Evolutionary conservation across 2,329 filamentous ascomycete species (phyloP), one percentile per base, ranked within the genome.

Genomic region (Sarocladium strictum): DNA sequence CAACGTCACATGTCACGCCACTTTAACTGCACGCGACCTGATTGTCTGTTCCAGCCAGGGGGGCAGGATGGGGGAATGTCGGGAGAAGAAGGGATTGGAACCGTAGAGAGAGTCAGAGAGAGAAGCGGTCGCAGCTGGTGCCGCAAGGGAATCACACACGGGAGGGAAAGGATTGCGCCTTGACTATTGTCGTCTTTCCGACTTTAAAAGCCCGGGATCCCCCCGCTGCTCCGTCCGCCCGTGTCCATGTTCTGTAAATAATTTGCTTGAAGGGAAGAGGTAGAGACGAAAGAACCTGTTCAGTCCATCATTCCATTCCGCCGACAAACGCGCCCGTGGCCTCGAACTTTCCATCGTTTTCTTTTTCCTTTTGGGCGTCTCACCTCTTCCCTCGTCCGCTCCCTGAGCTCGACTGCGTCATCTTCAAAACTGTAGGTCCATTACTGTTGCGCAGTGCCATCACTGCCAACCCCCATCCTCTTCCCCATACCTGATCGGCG

Each of bases 1-100:
- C 47, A 33, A 37, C 32, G 47, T 51, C 47, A 37, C 47, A 51
- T 51, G 47, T 51, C 47, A 51, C 47, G 47, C 47, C 47, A 51
- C 47, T 51, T 51, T 51, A 47, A 47, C 23, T 51, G 47, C 27
- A 51, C 47, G n/a, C 47, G 47, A 51, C 32, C 47, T 27, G 47
- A 37, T 37, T 37, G 2, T 35, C 9, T 37, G 47, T 37, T 51
- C 24, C 45, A 33, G 27, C 5, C 14, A 6, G 15, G 45, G 11
- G 45, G 24, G 23, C 29, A 15, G n/a, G 10, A 17, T 24, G 7
- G 15, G 45, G 7, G 27, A 29, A 21, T 29, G 17, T 29, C 21
- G 24, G 45, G 38, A 43, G 38, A 43, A 21, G 38, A 43, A 43
- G 38, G 38, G 35, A 7, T 38, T 11, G 15, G n/a, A n/a, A n/a